phyloP scores from a whole-genome alignment of 805 yeast genomes.

The Starmerella gropengiesseri region DNA sequence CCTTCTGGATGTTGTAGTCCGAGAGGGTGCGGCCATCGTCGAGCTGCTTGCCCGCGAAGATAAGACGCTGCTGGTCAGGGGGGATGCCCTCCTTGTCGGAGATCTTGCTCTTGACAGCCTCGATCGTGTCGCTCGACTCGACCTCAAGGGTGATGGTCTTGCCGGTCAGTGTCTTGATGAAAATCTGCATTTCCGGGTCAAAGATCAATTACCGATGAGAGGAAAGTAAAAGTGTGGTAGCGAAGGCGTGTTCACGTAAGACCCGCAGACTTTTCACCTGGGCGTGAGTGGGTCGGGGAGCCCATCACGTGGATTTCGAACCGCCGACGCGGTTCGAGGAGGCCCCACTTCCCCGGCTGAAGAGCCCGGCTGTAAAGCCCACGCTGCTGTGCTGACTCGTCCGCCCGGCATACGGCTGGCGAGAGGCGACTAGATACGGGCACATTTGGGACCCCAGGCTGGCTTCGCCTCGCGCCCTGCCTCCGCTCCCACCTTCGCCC shows the following conservation, averaged over 20 bases:
- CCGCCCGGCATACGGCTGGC: too few species aligned
- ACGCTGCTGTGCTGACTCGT: too few species aligned
- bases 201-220: slow-evolving; percentile 8
- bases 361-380: too few species aligned
- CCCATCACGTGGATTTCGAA: background rate
- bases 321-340: too few species aligned
- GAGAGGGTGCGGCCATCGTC: slow-evolving; percentile 98
- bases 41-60: slow-evolving; percentile 99
- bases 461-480: too few species aligned
- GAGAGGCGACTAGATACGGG: too few species aligned
- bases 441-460: too few species aligned
- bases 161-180: slow-evolving; percentile 99
- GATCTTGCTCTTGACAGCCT: slow-evolving; percentile 96
- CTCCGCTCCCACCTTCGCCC: too few species aligned
- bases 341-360: too few species aligned
- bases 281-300: slow-evolving; percentile 1
- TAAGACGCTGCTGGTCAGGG: slow-evolving; percentile 98
- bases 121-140: slow-evolving; percentile 97
- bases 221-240: slow-evolving; percentile 3
- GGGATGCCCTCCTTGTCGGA: slow-evolving; percentile 99
- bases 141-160: slow-evolving; percentile 98
- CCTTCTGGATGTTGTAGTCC: slow-evolving; percentile 99
- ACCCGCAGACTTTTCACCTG: slow-evolving; percentile 2
- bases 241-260: slow-evolving; percentile 6
- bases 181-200: slow-evolving; percentile 45